Conservation (phyloP, 73 alveolate species). For the Uronychia setigera region DNA sequence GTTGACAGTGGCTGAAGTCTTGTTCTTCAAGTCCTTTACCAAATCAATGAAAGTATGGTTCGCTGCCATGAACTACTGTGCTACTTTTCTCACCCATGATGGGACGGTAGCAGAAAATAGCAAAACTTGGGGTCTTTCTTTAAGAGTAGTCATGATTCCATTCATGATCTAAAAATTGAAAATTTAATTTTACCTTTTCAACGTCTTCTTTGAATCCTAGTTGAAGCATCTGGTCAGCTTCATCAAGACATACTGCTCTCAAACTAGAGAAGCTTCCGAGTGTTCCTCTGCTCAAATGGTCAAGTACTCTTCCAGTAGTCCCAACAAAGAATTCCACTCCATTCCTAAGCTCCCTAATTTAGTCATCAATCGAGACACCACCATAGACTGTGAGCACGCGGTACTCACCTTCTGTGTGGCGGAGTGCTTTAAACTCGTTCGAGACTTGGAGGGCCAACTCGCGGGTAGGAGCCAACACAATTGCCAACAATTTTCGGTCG, state of each 20-base stretch:
- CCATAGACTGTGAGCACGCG: slow-evolving; percentile 75
- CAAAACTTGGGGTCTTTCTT: slow-evolving; percentile 84
- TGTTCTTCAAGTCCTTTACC: slow-evolving; percentile 91
- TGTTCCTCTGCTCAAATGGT: slow-evolving; percentile 92
- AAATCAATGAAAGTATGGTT: slow-evolving; percentile 82
- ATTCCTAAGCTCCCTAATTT: slow-evolving; percentile 77
- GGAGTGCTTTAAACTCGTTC: slow-evolving; percentile 64
- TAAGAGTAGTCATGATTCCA: slow-evolving; percentile 61
- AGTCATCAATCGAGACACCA: slow-evolving; percentile 92
- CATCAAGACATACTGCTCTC: slow-evolving; percentile 89
- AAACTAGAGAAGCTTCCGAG: slow-evolving; percentile 72
- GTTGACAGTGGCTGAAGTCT: slow-evolving; percentile 87
- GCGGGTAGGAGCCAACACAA: slow-evolving; percentile 94
- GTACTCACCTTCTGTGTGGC: slow-evolving; percentile 70
- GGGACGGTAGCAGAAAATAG: slow-evolving; percentile 99
- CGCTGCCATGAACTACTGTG: slow-evolving; percentile 67
- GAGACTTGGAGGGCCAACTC: slow-evolving; percentile 94
- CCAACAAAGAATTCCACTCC: slow-evolving; percentile 98
- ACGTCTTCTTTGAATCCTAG: slow-evolving; percentile 99
- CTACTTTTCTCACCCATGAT: slow-evolving; percentile 95
- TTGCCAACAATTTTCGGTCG: slow-evolving; percentile 44
- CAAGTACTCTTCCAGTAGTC: slow-evolving; percentile 99
- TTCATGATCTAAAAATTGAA: slow-evolving; percentile 58
- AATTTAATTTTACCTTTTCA: slow-evolving; percentile 69
- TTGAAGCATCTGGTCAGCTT: slow-evolving; percentile 99